Conservation (phyloP, 345 rosid genomes). For the Citrus inodora region DNA sequence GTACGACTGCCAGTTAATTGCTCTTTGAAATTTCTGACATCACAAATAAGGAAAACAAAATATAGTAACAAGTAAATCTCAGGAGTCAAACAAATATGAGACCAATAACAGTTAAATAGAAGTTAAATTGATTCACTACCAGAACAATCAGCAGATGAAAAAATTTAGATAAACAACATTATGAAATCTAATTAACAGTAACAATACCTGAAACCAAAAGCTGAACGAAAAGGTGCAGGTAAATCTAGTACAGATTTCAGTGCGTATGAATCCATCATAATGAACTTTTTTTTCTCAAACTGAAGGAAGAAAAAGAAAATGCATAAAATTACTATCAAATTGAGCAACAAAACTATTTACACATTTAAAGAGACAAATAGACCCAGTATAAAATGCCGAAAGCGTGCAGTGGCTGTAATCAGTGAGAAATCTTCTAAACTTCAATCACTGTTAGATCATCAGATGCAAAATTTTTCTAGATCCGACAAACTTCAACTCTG, state of each 20-base stretch:
- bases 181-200: neutral
- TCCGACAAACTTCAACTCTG: neutral
- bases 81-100: neutral
- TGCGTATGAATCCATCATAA: constrained; percentile 62
- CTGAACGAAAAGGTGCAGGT: constrained; percentile 65
- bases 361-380: neutral
- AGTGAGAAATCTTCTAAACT: neutral
- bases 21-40: neutral
- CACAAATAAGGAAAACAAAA: neutral
- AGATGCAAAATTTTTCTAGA: neutral
- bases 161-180: neutral
- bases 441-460: neutral
- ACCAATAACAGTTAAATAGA: neutral
- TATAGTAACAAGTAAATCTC: neutral
- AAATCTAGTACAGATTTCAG: constrained; percentile 75
- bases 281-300: constrained; percentile 4
- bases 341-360: neutral
- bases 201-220: constrained; percentile 69
- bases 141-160: neutral
- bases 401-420: neutral
- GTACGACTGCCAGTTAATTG: too few relatives aligned
- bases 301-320: constrained; percentile 1
- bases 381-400: neutral
- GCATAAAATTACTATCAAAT: neutral
- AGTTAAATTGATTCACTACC: neutral